phyloP scores from a whole-genome alignment of 2,329 filamentous ascomycete species.

The Aspergillus neoniger region DNA sequence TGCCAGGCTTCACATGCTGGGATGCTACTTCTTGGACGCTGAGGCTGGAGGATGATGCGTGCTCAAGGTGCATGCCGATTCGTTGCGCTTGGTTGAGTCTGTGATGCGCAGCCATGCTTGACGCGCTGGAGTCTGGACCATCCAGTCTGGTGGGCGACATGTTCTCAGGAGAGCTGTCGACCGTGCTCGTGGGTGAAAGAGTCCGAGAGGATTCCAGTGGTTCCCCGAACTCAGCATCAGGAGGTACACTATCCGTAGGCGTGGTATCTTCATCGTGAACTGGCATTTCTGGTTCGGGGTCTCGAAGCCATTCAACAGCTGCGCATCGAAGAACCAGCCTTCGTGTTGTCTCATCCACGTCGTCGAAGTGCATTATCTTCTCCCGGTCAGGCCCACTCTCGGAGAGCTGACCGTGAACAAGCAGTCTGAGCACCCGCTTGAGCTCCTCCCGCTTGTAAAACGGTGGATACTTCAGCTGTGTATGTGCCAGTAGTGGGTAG shows the following conservation, averaged over 20 bases:
- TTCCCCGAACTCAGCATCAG: constrained; percentile 24
- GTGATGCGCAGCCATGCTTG: constrained; percentile 27
- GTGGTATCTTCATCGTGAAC: constrained; percentile 18
- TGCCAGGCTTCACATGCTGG: constrained; percentile 78
- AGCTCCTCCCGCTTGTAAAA: constrained; percentile 93
- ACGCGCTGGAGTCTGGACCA: constrained; percentile 28
- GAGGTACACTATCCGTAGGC: constrained; percentile 13
- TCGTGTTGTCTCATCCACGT: constrained; percentile 52
- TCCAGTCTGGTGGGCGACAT: constrained; percentile 41
- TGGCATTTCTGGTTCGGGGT: constrained; percentile 30
- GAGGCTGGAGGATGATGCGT: constrained; percentile 69
- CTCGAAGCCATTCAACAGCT: constrained; percentile 49
- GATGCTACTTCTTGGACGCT: constrained; percentile 78
- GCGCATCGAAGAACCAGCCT: constrained; percentile 50
- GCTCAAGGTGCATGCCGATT: constrained; percentile 70
- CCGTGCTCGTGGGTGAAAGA: constrained; percentile 30
- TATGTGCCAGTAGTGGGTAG: constrained; percentile 86
- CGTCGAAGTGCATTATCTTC: constrained; percentile 51
- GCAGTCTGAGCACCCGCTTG: constrained; percentile 69
- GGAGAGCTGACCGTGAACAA: constrained; percentile 73
- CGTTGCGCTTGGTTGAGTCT: constrained; percentile 30
- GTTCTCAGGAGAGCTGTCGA: constrained; percentile 49
- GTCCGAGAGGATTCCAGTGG: constrained; percentile 42
- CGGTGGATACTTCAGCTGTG: constrained; percentile 80
- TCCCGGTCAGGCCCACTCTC: constrained; percentile 47